phyloP scores from a whole-genome alignment of 176 grass and related monocot genomes.

The Phoenix roebelenii region DNA sequence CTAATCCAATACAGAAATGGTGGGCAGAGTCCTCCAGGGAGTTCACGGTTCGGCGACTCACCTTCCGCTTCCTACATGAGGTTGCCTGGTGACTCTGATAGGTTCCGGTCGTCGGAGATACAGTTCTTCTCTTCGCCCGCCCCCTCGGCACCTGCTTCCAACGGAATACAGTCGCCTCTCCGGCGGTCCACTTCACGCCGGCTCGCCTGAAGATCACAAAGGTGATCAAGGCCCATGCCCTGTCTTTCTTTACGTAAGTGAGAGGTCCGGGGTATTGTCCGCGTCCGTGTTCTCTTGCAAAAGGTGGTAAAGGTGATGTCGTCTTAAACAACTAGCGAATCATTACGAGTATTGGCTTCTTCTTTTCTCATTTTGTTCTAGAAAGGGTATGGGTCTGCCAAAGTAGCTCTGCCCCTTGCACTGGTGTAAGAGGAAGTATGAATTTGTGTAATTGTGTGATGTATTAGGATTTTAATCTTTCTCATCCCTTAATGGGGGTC shows the following conservation, averaged over 20 bases:
- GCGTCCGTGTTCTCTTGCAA: neutral
- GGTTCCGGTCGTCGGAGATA: conserved; percentile 8
- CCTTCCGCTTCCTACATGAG: conserved; percentile 23
- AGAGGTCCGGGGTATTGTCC: too few relatives aligned
- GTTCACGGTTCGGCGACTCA: conserved; percentile 7
- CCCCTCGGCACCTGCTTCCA: neutral
- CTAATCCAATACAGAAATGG: conserved; percentile 29
- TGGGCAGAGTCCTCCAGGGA: neutral
- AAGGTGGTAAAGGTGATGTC: neutral
- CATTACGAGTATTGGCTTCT: neutral
- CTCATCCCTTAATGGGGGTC: too few relatives aligned
- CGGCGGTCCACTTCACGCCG: neutral
- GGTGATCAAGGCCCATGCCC: neutral
- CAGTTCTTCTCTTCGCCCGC: conserved; percentile 8
- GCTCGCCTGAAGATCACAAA: conserved; percentile 4
- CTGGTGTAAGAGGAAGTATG: neutral
- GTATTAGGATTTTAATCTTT: too few relatives aligned
- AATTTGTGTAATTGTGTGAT: too few relatives aligned
- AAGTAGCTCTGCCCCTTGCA: neutral
- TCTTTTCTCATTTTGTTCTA: neutral
- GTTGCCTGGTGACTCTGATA: conserved; percentile 27
- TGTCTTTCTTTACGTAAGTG: too few relatives aligned
- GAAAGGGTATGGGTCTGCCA: conserved; percentile 2
- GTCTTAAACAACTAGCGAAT: neutral
- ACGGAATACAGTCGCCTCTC: conserved; percentile 6